Evolutionary conservation across 2,329 filamentous ascomycete species (phyloP).

Genomic region (Berkeleyomyces rouxiae): DNA sequence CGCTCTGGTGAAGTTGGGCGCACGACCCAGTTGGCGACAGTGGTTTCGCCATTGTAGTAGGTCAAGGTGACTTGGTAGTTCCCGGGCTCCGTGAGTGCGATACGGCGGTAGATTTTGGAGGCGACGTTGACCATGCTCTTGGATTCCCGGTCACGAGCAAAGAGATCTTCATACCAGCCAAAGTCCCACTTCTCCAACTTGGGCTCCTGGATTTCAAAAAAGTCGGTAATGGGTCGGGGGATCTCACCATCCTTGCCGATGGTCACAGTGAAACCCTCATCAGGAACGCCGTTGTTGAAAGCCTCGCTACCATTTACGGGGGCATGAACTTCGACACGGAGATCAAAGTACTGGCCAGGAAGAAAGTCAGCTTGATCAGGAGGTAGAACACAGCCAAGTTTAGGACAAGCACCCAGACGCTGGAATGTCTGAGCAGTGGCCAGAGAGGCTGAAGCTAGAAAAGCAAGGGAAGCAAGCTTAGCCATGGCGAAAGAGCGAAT

Average conservation of each 20-base stretch:
- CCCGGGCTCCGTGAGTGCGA: slow-evolving; percentile 63
- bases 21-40: slow-evolving; percentile 61
- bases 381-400: slow-evolving; percentile 42
- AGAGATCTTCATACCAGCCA: slow-evolving; percentile 72
- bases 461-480: slow-evolving; percentile 8
- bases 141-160: slow-evolving; percentile 52
- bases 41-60: slow-evolving; percentile 58
- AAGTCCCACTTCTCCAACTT: slow-evolving; percentile 68
- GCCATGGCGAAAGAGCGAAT: slow-evolving; percentile 3
- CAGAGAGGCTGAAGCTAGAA: slow-evolving; percentile 9
- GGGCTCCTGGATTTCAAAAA: slow-evolving; percentile 55
- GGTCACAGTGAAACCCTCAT: slow-evolving; percentile 59
- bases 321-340: slow-evolving; percentile 67
- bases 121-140: slow-evolving; percentile 65
- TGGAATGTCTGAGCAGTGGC: slow-evolving; percentile 39
- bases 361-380: slow-evolving; percentile 62
- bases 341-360: slow-evolving; percentile 68
- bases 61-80: slow-evolving; percentile 59
- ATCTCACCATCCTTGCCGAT: slow-evolving; percentile 46
- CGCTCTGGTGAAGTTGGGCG: slow-evolving; percentile 51
- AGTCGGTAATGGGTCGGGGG: slow-evolving; percentile 40
- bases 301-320: slow-evolving; percentile 68
- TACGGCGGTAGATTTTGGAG: slow-evolving; percentile 58
- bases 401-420: slow-evolving; percentile 41
- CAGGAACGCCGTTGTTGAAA: slow-evolving; percentile 49